Base-by-base conservation (phyloP, 768 basidiomycete species). In the Amanita exitialis region DNA sequence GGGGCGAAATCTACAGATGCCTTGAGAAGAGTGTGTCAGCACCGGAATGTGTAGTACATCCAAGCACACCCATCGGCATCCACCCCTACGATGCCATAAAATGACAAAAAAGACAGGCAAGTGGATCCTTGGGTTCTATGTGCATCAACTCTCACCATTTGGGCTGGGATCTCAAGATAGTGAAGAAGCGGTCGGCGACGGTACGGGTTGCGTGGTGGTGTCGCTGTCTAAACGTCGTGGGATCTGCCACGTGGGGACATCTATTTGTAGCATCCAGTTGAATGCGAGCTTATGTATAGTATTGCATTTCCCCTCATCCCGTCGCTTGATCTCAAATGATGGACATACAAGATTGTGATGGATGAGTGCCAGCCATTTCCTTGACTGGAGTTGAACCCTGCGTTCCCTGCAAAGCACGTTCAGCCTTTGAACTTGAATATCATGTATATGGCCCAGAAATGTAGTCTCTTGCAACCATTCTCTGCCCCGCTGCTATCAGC, bases 1-100 rank as follows among this genome's bases (percentile, higher is more conserved):
- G 93, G 76, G 60, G 93, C 91, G 66, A 95, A 88, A 67, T 98
- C 95, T 49, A 66, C 53, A 63, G 77, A 69, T 60, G 74, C 70
- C 75, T 76, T 42, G 12, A 32, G 15, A 30, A n/a, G 18, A 36
- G 3, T 23, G 13, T 12, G 34, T 47, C 21, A 49, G 38, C n/a
- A 41, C 8, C 7, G 4, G 5, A 41, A 5, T 41, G 23, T 23
- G 13, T 9, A 55, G 45, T 45, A 45, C 61, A 65, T 63, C 64
- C 59, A 56, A 15, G 52, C 30, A 44, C 35, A 25, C 28, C 43
- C 23, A 13, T 16, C 28, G 37, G 53, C 61, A 63, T 65, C 62
- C 62, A 65, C 47, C 61, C 55, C 53, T 58, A 49, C 18, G 56
- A 57, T 57, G 52, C 20, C 54, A 32, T 37, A 39, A 35, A 49